Base-by-base conservation (phyloP, 352 stramenopile species). In the Stramenopiles sp. region DNA sequence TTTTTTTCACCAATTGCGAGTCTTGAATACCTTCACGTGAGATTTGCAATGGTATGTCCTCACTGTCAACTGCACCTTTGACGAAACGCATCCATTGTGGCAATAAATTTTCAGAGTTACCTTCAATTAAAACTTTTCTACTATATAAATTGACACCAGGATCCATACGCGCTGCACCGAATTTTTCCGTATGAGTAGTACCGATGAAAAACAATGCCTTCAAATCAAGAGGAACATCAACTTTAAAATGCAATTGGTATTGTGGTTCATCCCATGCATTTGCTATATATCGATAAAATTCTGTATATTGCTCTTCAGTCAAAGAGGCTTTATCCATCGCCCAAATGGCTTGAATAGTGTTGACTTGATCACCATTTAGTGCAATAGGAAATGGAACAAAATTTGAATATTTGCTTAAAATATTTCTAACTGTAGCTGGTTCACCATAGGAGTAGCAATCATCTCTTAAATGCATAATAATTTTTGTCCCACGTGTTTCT, bases 1-100 rank as follows among this genome's bases (percentile, higher is more conserved):
- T 94, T 84, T 98, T 98, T 65, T 87, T 84, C 78, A 99, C 92
- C 31, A 99, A 82, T 7, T 89, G 89, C 33, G 92, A 95, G 89
- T 99, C 96, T 86, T 99, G 96, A 84, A 98, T 95, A 85, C 97
- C 98, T 85, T 99, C 97, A 82, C 97, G 90, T 43, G 94, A 98
- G 79, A 99, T 88, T 80, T 90, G 96, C 33, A 99, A 88, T n/a
- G 97, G 97, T 29, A 99, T 87, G 82, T 99, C 97, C 83, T 99
- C 96, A 33, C 90, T 97, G 88, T 99, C 96, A 31, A 94, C 89
- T 20, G 92, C 89, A 84, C 89, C 74, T 53, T 31, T 74, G 43
- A 94, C 87, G 73, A 92, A 94, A 20, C 89, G 87, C 83, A 99
- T 90, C 96, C 96, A 99, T 82, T 99, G 94, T 0, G 96, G 97